Conservation (phyloP, 257 asterid species). For the Solanum paucissectum region DNA sequence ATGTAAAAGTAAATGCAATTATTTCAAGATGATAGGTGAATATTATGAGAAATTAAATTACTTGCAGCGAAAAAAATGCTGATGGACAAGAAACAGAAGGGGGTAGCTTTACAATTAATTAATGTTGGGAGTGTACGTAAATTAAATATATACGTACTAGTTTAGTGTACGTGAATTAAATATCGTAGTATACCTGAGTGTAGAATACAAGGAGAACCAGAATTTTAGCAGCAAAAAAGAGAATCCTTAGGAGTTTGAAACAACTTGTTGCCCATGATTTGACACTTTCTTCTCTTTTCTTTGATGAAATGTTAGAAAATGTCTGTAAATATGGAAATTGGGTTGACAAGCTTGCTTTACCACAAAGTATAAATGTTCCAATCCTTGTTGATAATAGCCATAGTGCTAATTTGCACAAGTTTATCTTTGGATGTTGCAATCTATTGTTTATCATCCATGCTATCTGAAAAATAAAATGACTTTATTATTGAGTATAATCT, state of each 20-base stretch:
- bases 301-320: constrained; percentile 28
- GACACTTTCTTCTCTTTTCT: constrained; percentile 35
- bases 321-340: constrained; percentile 45
- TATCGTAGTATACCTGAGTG: too few relatives aligned
- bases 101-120: not conserved
- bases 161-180: not conserved
- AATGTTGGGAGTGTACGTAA: not conserved
- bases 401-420: constrained; percentile 21
- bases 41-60: not conserved
- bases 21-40: not conserved
- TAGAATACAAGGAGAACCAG: too few relatives aligned
- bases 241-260: constrained; percentile 27
- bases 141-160: not conserved
- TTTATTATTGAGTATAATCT: not conserved
- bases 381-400: constrained; percentile 48
- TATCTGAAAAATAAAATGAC: constrained; percentile 14
- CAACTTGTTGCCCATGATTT: constrained; percentile 47
- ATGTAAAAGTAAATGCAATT: not conserved
- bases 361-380: constrained; percentile 59
- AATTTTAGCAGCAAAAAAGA: constrained; percentile 30
- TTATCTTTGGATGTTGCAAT: constrained; percentile 19
- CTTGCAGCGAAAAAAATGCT: not conserved
- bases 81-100: not conserved
- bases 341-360: constrained; percentile 34
- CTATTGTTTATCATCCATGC: constrained; percentile 24